phyloP scores from a whole-genome alignment of 176 grass and related monocot genomes.

The Phragmites australis region DNA sequence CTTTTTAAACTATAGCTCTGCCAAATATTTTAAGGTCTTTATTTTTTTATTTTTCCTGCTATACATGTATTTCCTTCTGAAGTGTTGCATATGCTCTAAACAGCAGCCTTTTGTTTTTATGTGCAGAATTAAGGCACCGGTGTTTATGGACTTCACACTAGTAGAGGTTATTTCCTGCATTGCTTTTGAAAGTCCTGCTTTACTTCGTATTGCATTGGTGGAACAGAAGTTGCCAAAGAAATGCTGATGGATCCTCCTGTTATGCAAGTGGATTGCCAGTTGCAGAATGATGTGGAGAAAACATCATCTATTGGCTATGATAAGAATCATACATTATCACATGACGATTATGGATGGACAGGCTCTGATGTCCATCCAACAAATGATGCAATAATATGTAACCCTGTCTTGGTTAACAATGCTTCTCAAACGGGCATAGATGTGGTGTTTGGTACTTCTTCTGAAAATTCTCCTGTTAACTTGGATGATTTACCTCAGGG shows the following conservation, averaged over 20 bases:
- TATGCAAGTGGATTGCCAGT: constrained; percentile 58
- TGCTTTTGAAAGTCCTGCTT: constrained; percentile 37
- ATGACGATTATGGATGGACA: constrained; percentile 49
- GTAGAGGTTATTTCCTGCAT: constrained; percentile 26
- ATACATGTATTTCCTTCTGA: background rate
- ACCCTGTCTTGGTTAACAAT: constrained; percentile 29
- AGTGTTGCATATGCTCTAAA: background rate
- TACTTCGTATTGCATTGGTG: constrained; percentile 19
- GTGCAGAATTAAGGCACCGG: constrained; percentile 22
- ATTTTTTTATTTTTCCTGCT: background rate
- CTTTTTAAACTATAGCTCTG: background rate
- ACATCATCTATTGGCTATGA: constrained; percentile 46
- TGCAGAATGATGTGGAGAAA: constrained; percentile 53
- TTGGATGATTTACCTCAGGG: constrained; percentile 37
- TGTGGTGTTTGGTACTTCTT: constrained; percentile 45
- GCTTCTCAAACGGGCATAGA: constrained; percentile 28
- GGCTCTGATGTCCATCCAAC: constrained; percentile 34
- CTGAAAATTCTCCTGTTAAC: constrained; percentile 33
- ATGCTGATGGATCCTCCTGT: constrained; percentile 71
- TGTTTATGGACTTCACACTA: constrained; percentile 49
- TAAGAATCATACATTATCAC: constrained; percentile 39
- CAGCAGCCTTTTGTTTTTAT: constrained; percentile 16
- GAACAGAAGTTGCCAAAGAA: constrained; percentile 44
- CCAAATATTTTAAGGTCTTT: constrained; percentile 7
- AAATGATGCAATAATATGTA: constrained; percentile 28